Evolutionary conservation across 2,329 filamentous ascomycete genomes (phyloP).

Genomic region (Penicillium sumatraense): DNA sequence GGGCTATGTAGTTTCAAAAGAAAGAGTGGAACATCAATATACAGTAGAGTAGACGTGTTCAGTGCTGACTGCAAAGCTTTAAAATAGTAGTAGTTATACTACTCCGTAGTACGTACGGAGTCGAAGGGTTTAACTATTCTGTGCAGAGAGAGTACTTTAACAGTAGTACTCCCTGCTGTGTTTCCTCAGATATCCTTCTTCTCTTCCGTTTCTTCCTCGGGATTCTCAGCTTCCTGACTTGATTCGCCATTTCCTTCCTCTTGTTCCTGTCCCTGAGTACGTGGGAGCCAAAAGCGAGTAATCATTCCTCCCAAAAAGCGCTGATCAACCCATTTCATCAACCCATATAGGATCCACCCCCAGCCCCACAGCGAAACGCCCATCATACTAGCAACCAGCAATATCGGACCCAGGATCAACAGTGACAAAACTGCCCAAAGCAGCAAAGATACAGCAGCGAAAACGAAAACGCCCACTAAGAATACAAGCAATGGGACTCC

Average conservation of each 20-base stretch:
- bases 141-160: too few relatives aligned
- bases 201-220: background rate
- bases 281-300: conserved; percentile 27
- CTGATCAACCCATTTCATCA: conserved; percentile 31
- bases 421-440: conserved; percentile 37
- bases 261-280: background rate
- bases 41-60: too few relatives aligned
- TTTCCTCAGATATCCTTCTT: conserved; percentile 9
- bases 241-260: background rate
- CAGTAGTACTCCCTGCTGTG: background rate
- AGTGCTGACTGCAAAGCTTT: background rate
- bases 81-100: too few relatives aligned
- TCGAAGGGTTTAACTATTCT: too few relatives aligned
- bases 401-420: conserved; percentile 36
- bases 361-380: conserved; percentile 36
- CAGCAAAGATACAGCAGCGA: conserved; percentile 36
- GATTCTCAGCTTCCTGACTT: background rate
- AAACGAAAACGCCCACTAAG: conserved; percentile 36
- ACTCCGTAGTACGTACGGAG: too few relatives aligned
- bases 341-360: conserved; percentile 34
- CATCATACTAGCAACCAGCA: conserved; percentile 35
- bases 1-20: background rate
- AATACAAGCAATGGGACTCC: conserved; percentile 41
- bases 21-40: background rate
- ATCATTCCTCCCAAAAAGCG: conserved; percentile 31